Conservation (phyloP, 2,329 filamentous ascomycete species). For the Drechslerella dactyloides region DNA sequence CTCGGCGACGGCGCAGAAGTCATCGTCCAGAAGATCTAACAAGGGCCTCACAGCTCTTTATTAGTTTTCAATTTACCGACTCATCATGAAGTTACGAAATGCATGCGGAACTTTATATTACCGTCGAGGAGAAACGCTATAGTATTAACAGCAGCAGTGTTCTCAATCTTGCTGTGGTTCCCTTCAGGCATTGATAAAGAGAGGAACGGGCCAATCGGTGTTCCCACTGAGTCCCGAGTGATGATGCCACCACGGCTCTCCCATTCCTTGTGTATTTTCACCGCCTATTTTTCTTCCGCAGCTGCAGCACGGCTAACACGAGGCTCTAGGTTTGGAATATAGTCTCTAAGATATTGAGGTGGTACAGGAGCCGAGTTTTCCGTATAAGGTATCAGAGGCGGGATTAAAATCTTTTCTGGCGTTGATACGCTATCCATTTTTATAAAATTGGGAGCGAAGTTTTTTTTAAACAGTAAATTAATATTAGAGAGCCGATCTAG, state of each 20-base stretch:
- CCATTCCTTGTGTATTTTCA: background rate
- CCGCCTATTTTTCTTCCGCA: background rate
- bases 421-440: too few species aligned
- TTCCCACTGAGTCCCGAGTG: background rate
- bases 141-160: background rate
- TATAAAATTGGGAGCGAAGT: too few species aligned
- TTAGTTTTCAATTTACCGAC: background rate
- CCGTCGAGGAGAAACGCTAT: slow-evolving; percentile 2
- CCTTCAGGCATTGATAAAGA: background rate
- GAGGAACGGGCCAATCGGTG: background rate
- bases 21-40: background rate
- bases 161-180: background rate
- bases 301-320: background rate
- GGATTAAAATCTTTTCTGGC: too few species aligned
- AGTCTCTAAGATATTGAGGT: background rate
- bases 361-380: slow-evolving; percentile 3
- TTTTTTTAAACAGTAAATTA: too few species aligned
- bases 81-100: background rate
- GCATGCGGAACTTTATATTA: background rate
- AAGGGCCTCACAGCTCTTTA: too few species aligned
- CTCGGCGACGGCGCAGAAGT: background rate
- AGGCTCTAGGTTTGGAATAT: slow-evolving; percentile 4
- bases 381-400: too few species aligned
- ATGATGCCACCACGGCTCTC: background rate
- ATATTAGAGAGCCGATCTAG: too few species aligned